Evolutionary conservation across 805 yeast species (phyloP).

Genomic region (Candida wancherniae): DNA sequence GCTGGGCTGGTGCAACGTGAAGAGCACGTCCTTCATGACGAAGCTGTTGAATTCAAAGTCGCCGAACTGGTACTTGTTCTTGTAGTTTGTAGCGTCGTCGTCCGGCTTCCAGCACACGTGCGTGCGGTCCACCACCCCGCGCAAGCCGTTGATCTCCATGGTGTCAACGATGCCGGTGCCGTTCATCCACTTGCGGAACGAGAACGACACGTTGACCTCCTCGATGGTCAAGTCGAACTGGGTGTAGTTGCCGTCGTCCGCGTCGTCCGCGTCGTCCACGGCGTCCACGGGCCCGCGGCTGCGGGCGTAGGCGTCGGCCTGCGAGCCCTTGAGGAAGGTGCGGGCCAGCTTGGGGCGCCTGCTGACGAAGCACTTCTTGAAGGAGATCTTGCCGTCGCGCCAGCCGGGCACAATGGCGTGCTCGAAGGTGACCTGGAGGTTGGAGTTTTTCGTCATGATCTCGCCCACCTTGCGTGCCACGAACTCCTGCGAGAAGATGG

Average conservation of each 20-base stretch:
- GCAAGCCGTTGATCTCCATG: constrained; percentile 70
- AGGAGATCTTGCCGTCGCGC: constrained; percentile 80
- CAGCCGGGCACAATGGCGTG: constrained; percentile 93
- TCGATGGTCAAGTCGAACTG: constrained; percentile 92
- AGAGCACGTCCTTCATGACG: constrained; percentile 77
- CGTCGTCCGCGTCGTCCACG: constrained; percentile 21
- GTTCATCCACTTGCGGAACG: constrained; percentile 81
- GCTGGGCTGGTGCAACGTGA: constrained; percentile 76
- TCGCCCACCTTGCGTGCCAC: constrained; percentile 81
- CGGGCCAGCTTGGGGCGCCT: constrained; percentile 63
- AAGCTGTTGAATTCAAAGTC: constrained; percentile 89
- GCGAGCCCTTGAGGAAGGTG: constrained; percentile 66
- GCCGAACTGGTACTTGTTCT: constrained; percentile 70
- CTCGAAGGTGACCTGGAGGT: constrained; percentile 81
- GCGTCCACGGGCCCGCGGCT: constrained; percentile 23
- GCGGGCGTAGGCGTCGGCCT: constrained; percentile 62
- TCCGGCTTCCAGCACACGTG: constrained; percentile 78
- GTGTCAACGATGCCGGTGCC: constrained; percentile 83
- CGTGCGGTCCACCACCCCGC: constrained; percentile 91
- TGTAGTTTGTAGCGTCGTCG: constrained; percentile 79
- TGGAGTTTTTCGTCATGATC: constrained; percentile 75
- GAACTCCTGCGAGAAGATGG: constrained; percentile 84
- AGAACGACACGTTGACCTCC: constrained; percentile 72
- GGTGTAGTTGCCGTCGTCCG: constrained; percentile 91
- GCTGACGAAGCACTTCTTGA: constrained; percentile 81